phyloP scores from a whole-genome alignment of 148 eudicot genomes.

The Silene latifolia region DNA sequence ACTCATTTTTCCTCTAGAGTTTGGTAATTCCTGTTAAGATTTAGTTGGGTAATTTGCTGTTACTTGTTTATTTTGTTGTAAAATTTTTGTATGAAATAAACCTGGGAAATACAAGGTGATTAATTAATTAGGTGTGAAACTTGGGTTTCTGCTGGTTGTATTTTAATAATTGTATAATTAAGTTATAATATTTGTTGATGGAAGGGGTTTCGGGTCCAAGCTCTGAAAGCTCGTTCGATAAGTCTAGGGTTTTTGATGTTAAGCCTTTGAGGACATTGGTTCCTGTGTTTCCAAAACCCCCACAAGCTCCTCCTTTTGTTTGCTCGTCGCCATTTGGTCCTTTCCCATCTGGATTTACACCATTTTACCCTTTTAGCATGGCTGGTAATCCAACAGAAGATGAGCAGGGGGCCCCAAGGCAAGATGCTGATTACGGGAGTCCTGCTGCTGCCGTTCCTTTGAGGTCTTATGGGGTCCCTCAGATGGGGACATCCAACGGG shows the following conservation, averaged over 20 bases:
- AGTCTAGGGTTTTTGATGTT: slow-evolving; percentile 61
- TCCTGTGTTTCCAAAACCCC: slow-evolving; percentile 56
- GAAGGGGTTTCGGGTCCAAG: slow-evolving; percentile 40
- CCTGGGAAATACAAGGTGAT: background rate
- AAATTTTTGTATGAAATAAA: background rate
- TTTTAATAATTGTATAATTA: background rate
- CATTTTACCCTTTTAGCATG: slow-evolving; percentile 52
- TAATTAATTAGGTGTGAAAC: too few relatives aligned
- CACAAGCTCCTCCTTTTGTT: slow-evolving; percentile 59
- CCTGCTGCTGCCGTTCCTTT: slow-evolving; percentile 63
- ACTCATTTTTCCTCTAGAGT: background rate
- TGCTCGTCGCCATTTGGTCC: slow-evolving; percentile 50
- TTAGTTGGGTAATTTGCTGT: background rate
- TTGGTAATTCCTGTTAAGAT: slow-evolving; percentile 1
- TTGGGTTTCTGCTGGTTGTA: slow-evolving; percentile 5
- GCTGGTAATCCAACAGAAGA: slow-evolving; percentile 3
- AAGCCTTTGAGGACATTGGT: slow-evolving; percentile 57
- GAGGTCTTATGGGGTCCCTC: slow-evolving; percentile 69
- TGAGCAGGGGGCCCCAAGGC: background rate
- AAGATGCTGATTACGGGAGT: slow-evolving; percentile 25
- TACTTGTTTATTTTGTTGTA: background rate
- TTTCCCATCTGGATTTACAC: slow-evolving; percentile 49
- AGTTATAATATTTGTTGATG: slow-evolving; percentile 21
- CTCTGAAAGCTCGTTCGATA: slow-evolving; percentile 37
- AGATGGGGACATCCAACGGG: slow-evolving; percentile 46